phyloP scores from a whole-genome alignment of 345 rosid genomes.

The Moricandia arvensis region DNA sequence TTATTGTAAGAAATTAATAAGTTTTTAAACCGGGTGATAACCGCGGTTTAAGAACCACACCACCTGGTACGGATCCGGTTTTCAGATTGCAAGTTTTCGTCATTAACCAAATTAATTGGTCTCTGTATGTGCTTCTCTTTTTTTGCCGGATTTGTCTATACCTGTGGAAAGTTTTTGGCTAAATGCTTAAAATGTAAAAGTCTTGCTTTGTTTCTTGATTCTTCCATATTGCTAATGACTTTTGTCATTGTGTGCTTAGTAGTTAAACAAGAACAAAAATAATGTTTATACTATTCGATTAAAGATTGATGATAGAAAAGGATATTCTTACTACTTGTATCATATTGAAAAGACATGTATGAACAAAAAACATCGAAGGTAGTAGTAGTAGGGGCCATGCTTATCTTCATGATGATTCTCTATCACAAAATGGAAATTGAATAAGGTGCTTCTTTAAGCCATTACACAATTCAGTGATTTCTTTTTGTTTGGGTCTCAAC shows the following conservation, averaged over 20 bases:
- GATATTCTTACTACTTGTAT: conserved; percentile 1
- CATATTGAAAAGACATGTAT: conserved; percentile 20
- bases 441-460: conserved; percentile 15
- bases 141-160: conserved; percentile 32
- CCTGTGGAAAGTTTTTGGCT: conserved; percentile 27
- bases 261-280: conserved; percentile 16
- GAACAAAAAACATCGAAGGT: conserved; percentile 25
- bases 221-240: neutral
- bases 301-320: neutral
- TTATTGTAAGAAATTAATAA: neutral
- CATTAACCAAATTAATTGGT: conserved; percentile 18
- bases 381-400: conserved; percentile 25
- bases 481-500: neutral
- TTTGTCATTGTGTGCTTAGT: conserved; percentile 18
- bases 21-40: conserved; percentile 29
- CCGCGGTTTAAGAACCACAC: conserved; percentile 32
- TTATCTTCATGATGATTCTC: conserved; percentile 34
- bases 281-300: conserved; percentile 20
- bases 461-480: neutral
- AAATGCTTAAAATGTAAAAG: neutral
- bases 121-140: conserved; percentile 9
- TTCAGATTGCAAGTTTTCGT: conserved; percentile 15
- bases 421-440: conserved; percentile 25
- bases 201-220: neutral
- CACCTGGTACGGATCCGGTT: conserved; percentile 29